These are phyloP conservation scores for Gillenia trifoliata DNA, from an alignment of 306 rosid genomes.

Conservation along the genomic window DNA sequence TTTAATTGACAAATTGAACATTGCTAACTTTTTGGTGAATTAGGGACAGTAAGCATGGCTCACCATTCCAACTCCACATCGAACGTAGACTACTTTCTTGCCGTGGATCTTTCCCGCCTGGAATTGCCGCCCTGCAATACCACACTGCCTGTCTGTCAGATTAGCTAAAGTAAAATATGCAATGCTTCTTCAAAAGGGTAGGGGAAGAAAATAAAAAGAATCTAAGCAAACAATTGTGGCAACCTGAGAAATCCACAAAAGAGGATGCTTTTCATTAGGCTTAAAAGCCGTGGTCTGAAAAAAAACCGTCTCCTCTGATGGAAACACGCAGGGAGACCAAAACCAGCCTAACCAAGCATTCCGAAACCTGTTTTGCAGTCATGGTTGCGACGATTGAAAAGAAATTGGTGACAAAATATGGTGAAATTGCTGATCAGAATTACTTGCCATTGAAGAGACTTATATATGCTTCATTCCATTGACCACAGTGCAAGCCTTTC, in stretches of 20 bases:
- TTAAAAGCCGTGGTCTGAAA: slow-evolving; percentile 25
- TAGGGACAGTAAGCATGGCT: background rate
- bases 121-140: slow-evolving; percentile 39
- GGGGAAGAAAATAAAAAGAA: background rate
- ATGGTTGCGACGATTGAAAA: background rate
- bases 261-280: slow-evolving; percentile 32
- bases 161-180: background rate
- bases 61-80: slow-evolving; percentile 43
- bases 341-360: slow-evolving; percentile 6
- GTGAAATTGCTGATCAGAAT: background rate
- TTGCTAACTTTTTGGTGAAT: background rate
- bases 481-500: background rate
- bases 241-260: slow-evolving; percentile 41
- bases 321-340: background rate
- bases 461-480: background rate
- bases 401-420: background rate
- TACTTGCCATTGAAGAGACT: background rate
- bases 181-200: background rate
- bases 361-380: background rate
- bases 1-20: background rate
- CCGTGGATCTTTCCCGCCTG: slow-evolving; percentile 31
- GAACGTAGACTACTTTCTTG: slow-evolving; percentile 40
- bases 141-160: background rate
- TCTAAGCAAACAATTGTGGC: background rate
- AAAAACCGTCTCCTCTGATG: slow-evolving; percentile 38